phyloP scores from a whole-genome alignment of 805 yeast species.

The Kluyveromyces wickerhamii region DNA sequence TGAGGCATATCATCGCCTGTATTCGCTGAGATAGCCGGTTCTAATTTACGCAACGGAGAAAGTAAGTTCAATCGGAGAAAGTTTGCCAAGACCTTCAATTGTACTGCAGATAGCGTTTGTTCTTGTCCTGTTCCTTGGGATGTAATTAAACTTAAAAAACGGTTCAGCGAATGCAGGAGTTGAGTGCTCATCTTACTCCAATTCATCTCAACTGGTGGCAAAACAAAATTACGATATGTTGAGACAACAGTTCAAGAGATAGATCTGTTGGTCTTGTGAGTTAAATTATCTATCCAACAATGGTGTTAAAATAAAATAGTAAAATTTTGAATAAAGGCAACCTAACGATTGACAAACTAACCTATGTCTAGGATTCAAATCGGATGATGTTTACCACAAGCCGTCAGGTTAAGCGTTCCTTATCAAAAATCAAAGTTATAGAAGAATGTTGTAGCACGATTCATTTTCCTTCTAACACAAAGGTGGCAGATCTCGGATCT shows the following conservation, averaged over 20 bases:
- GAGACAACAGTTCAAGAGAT: no score
- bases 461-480: not conserved
- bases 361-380: no score
- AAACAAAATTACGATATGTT: not conserved
- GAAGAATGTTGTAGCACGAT: not conserved
- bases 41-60: slow-evolving; percentile 5
- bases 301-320: no score
- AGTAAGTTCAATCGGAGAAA: slow-evolving; percentile 10
- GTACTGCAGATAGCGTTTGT: not conserved
- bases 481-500: no score
- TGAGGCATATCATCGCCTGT: slow-evolving; percentile 2
- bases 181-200: slow-evolving; percentile 12
- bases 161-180: slow-evolving; percentile 19
- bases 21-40: slow-evolving; percentile 1
- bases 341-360: no score
- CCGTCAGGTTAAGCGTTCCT: no score
- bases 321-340: no score
- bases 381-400: no score
- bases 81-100: slow-evolving; percentile 6
- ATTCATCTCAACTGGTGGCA: slow-evolving; percentile 5
- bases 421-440: no score
- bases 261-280: no score
- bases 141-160: slow-evolving; percentile 9
- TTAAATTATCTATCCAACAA: no score
- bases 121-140: slow-evolving; percentile 8